Conservation (phyloP, 2,329 filamentous ascomycete species). For the Exutisphaerella laricina region DNA sequence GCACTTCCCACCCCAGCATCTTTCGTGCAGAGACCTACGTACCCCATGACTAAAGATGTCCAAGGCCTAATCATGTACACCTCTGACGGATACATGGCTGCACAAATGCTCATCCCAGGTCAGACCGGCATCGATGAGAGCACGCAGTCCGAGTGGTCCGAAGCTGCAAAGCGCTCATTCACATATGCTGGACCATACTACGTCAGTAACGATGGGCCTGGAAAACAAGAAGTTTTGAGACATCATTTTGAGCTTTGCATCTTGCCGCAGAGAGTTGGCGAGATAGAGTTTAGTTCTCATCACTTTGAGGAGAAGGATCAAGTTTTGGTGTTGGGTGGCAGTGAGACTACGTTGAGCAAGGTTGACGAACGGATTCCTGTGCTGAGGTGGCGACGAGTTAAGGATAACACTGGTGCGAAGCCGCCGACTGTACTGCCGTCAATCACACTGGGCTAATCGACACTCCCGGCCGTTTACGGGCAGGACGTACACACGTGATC, state of each 20-base stretch:
- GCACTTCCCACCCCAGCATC: constrained; percentile 7
- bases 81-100: constrained; percentile 32
- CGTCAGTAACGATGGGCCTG: constrained; percentile 30
- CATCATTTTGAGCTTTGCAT: constrained; percentile 34
- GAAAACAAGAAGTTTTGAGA: constrained; percentile 29
- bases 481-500: no score
- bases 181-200: constrained; percentile 33
- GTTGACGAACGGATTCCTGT: constrained; percentile 16
- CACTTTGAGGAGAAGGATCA: constrained; percentile 33
- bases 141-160: constrained; percentile 32
- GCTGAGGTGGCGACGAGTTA: constrained; percentile 9
- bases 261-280: constrained; percentile 31
- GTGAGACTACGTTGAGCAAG: constrained; percentile 33
- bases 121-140: constrained; percentile 16
- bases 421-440: background rate
- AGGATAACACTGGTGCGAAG: constrained; percentile 7
- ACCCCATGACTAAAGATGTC: constrained; percentile 31
- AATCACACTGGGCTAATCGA: constrained; percentile 4
- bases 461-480: no score
- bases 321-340: constrained; percentile 32
- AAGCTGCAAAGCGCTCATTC: constrained; percentile 33
- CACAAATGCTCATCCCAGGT: constrained; percentile 30
- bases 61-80: constrained; percentile 33
- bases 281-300: constrained; percentile 31
- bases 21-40: constrained; percentile 11